phyloP scores from a whole-genome alignment of 169 alveolate genomes.

The Plasmodium gonderi region DNA sequence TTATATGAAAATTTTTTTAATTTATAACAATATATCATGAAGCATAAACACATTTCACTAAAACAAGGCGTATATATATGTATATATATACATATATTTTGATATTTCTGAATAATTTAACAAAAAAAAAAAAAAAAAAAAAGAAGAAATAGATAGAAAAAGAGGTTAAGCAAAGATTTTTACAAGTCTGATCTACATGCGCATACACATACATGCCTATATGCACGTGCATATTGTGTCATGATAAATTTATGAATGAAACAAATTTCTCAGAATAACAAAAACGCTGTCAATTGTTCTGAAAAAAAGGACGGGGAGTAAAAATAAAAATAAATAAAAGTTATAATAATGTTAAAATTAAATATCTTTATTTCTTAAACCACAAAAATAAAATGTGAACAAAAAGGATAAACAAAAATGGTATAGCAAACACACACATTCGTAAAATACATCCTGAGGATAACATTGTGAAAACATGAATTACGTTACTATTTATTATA shows the following conservation, averaged over 20 bases:
- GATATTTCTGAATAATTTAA: slow-evolving; percentile 29
- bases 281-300: slow-evolving; percentile 59
- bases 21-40: not conserved
- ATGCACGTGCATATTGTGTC: not conserved
- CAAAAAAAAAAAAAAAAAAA: slow-evolving; percentile 38
- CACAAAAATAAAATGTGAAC: slow-evolving; percentile 14
- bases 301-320: not conserved
- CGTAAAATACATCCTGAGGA: not conserved
- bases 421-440: not conserved
- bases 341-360: not conserved
- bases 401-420: not conserved
- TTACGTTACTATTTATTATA: not conserved
- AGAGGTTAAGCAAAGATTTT: not conserved
- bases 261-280: slow-evolving; percentile 62
- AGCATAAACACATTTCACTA: slow-evolving; percentile 32
- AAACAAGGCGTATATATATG: slow-evolving; percentile 13
- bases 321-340: not conserved
- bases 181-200: slow-evolving; percentile 2
- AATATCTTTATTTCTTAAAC: not conserved
- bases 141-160: not conserved
- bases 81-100: too few species aligned
- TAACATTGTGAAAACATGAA: not conserved
- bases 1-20: not conserved
- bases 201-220: not conserved
- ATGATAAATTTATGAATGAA: slow-evolving; percentile 13